Conservation (phyloP, 2,329 filamentous ascomycete species). For the Colletotrichum higginsianum region DNA sequence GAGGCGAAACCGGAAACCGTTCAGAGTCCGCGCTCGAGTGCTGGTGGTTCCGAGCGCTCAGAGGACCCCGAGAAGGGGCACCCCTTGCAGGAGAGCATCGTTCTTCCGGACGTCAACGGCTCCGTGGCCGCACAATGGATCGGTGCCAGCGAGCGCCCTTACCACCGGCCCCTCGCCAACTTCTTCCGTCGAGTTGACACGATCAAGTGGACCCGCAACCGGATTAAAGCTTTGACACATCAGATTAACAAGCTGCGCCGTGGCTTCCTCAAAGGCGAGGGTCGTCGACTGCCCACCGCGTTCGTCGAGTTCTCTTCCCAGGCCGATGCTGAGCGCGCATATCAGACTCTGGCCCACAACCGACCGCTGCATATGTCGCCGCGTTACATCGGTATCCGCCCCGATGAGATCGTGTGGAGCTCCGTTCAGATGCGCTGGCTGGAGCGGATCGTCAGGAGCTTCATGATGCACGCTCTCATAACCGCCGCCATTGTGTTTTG, state of each 20-base stretch:
- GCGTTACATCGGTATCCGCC: constrained; percentile 85
- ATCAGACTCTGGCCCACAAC: constrained; percentile 86
- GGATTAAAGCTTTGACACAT: constrained; percentile 56
- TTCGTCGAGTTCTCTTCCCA: constrained; percentile 93
- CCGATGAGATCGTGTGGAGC: constrained; percentile 88
- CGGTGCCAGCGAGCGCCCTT: constrained; percentile 79
- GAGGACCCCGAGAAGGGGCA: constrained; percentile 42
- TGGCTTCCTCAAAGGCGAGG: constrained; percentile 72
- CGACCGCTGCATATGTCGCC: constrained; percentile 87
- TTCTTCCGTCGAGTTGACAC: constrained; percentile 94
- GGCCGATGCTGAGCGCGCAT: constrained; percentile 87
- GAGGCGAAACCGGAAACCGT: constrained; percentile 43
- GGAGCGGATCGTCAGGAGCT: constrained; percentile 80
- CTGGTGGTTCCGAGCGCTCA: constrained; percentile 25
- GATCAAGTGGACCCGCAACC: constrained; percentile 86
- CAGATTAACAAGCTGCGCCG: constrained; percentile 75
- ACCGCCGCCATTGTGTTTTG: constrained; percentile 87
- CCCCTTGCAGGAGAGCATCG: constrained; percentile 48
- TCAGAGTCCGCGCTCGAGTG: constrained; percentile 43
- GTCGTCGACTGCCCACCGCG: constrained; percentile 77
- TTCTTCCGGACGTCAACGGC: constrained; percentile 58
- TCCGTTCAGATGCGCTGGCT: constrained; percentile 81
- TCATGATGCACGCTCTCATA: constrained; percentile 76
- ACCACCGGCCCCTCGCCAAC: constrained; percentile 76
- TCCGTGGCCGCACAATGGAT: constrained; percentile 82